These are phyloP conservation scores for Russula ochroleuca DNA, from an alignment of 768 basidiomycete genomes.

Conservation along the genomic window DNA sequence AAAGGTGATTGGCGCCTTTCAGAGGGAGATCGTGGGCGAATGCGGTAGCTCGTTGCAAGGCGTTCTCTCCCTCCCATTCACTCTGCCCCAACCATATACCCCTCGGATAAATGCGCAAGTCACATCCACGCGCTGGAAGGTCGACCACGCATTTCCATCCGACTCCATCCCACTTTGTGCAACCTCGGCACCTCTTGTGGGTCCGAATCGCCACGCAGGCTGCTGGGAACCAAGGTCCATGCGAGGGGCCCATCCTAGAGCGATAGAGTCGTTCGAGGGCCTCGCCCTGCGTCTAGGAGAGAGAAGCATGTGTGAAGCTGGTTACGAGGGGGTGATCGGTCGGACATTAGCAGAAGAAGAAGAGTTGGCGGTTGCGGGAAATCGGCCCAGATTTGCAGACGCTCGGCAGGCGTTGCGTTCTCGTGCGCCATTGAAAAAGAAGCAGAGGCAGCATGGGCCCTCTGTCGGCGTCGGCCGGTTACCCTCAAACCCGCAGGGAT, in stretches of 20 bases:
- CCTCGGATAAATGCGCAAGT: slow-evolving; percentile 1
- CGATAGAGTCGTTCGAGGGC: not conserved
- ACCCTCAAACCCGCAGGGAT: not conserved
- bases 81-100: not conserved
- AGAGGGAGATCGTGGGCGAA: slow-evolving; percentile 12
- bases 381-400: slow-evolving; percentile 5
- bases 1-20: slow-evolving; percentile 7
- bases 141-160: not conserved
- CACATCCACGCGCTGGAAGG: not conserved
- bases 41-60: slow-evolving; percentile 8
- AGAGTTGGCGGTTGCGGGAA: slow-evolving; percentile 4
- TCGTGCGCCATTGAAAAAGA: not conserved
- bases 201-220: not conserved
- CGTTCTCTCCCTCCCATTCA: not conserved
- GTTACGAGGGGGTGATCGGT: slow-evolving; percentile 23
- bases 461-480: slow-evolving; percentile 6
- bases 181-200: not conserved
- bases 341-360: slow-evolving; percentile 25
- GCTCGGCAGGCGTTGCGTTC: slow-evolving; percentile 8
- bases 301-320: slow-evolving; percentile 15
- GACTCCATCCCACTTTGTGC: not conserved
- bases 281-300: slow-evolving; percentile 2
- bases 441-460: not conserved
- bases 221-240: not conserved
- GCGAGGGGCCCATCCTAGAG: not conserved